Base-by-base conservation (phyloP, 2,329 filamentous ascomycete species). In the Waltergamsia citrina region DNA sequence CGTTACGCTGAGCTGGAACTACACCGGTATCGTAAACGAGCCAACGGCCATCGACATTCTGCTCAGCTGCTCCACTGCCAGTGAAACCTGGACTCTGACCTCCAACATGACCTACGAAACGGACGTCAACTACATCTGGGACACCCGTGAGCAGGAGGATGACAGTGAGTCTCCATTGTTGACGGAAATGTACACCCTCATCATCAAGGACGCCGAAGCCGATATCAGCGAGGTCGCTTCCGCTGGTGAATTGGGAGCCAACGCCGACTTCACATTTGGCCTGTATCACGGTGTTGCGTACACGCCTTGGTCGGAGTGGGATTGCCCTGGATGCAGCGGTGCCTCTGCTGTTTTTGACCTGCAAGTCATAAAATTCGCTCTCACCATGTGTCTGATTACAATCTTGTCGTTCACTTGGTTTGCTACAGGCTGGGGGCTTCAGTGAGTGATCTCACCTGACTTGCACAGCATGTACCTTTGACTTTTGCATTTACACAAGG, bases 351-450 rank as follows among this genome's bases (percentile, higher is more conserved):
- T 58, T 29, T 53, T 67, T 37, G 65, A 74, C 39, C 53, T 50
- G 39, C 60, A 63, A 27, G 67, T 67, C 2, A 23, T 76, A 7
- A 59, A 63, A 6, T 63, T 76, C 36, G 67, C 67, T 23, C 29
- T 73, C 32, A 57, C 61, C 10, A 76, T 78, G 68, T 65, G 67
- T 43, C 32, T 69, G 21, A 49, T 75, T 28, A 78, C 74, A 2
- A 57, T 79, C 4, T 42, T 72, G 20, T 74, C 69, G 49, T 79
- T 80, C 43, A 78, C 74, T 20, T 79, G 74, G 74, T 79, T 79
- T 44, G 71, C 78, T 24, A 61, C 61, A 17, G 73, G 74, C 3
- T 48, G 73, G 9, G 59, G 54, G 7, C 46, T 59, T 23, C 49
- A 62, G 29, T 57, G 39, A 42, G 11, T 11, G 32, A n/a, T n/a